Conservation (phyloP, 352 stramenopile genomes). For the Phytophthora lateralis region DNA sequence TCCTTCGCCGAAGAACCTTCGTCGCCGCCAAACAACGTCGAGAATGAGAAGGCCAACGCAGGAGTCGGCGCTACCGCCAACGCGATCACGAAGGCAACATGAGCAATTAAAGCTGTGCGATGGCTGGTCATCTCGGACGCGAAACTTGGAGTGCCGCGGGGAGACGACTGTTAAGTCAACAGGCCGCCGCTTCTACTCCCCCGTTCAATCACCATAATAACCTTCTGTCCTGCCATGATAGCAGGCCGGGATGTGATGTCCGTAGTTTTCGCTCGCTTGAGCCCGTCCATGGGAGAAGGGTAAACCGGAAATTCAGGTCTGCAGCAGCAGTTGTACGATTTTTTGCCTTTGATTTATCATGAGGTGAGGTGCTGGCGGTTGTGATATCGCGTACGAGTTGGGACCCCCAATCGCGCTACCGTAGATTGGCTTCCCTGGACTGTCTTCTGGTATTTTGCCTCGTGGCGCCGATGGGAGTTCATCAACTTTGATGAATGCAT, state of each 20-base stretch:
- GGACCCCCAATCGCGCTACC: no score
- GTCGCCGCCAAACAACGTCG: conserved; percentile 5
- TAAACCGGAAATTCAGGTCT: background rate
- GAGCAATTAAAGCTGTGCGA: background rate
- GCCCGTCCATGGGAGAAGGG: no score
- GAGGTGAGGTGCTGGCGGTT: no score
- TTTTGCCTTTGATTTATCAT: no score
- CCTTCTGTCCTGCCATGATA: conserved; percentile 1
- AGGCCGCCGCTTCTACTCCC: background rate
- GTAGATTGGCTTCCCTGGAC: no score
- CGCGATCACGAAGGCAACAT: background rate
- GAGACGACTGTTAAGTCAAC: background rate
- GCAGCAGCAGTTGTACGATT: background rate
- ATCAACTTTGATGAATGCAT: no score
- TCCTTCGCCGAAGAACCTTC: background rate
- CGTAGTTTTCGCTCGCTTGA: no score
- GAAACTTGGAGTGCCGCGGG: background rate
- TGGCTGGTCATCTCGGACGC: background rate
- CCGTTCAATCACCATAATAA: background rate
- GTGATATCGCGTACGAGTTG: no score
- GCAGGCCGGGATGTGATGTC: conserved; percentile 2
- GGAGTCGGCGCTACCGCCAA: conserved; percentile 3
- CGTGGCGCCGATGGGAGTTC: no score
- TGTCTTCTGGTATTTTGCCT: no score
- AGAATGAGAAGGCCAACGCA: conserved; percentile 16